Evolutionary conservation across 2,329 filamentous ascomycete genomes (phyloP), one percentile per base, ranked within the genome.

Genomic region (Exophiala oligosperma): DNA sequence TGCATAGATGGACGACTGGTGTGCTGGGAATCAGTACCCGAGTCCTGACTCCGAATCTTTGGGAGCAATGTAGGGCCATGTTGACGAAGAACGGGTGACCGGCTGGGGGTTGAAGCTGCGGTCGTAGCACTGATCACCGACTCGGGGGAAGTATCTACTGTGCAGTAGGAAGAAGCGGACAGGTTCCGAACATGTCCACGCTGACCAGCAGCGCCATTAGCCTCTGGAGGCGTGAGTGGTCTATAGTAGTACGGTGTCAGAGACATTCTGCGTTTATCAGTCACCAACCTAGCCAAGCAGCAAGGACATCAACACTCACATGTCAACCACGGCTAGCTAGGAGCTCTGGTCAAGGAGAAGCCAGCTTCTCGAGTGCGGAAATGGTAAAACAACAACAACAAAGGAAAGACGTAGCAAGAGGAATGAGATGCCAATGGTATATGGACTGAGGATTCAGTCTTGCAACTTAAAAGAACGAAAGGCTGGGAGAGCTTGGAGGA

Each of bases 21-120:
- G 7, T 38, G 35, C 12, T 23, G 53, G 47, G 58, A 43, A 49
- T 63, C 61, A 12, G 43, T 24, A 23, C 55, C 54, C 35, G 93
- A 89, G 75, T 96, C 91, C 75, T 94, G 91, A 41, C 84, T 84
- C 61, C 91, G 84, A 76, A 95, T 92, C 81, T 92, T 94, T 69
- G 91, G 91, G 32, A 96, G 81, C 59, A 96, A 79, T 49, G 91
- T 79, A 52, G 91, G 90, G 21, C 76, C 77, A 52, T 91, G 90
- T 75, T 92, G 88, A 61, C 91, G 88, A 61, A 87, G 83, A 66
- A 92, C 84, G 60, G 90, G 89, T 35, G 89, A 89, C 63, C 83
- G 80, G 53, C 81, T 82, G 53, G 90, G 89, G 11, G 89, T 92
- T 53, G 86, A 88, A 67, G 84, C 32, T 35, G 32, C 32, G 11